Percentiles rank a stretch among this genome's conserved stretches.
Evolutionary conservation across 495 filamentous ascomycete species (phyloP).

Genomic region (Penicillium malachiteum): DNA sequence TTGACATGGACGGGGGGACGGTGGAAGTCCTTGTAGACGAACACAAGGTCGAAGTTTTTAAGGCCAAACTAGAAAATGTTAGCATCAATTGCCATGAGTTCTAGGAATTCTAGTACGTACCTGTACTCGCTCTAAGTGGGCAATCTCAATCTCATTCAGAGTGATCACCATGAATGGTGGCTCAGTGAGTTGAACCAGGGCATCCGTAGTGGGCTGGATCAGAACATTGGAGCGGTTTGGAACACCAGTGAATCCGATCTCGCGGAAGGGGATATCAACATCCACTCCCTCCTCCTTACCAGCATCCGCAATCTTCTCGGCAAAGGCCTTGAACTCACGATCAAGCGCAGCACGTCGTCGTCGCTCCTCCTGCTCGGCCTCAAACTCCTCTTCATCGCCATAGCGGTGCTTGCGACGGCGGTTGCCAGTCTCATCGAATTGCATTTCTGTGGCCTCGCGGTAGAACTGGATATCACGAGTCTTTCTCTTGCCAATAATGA

Average conservation of each 20-base stretch:
- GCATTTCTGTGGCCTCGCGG: slow-evolving; percentile 95
- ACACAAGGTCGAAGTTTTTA: slow-evolving; percentile 98
- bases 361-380: slow-evolving; percentile 96
- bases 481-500: slow-evolving; percentile 98
- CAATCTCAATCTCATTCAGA: slow-evolving; percentile 92
- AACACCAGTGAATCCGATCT: slow-evolving; percentile 95
- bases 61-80: slow-evolving; percentile 76
- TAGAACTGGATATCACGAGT: slow-evolving; percentile 99
- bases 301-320: slow-evolving; percentile 95
- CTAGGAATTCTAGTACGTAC: no score
- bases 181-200: slow-evolving; percentile 95
- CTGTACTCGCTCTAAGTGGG: slow-evolving; percentile 94
- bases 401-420: slow-evolving; percentile 97
- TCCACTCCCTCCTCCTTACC: slow-evolving; percentile 79
- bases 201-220: slow-evolving; percentile 95
- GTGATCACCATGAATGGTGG: slow-evolving; percentile 95
- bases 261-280: slow-evolving; percentile 94
- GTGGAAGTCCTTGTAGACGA: slow-evolving; percentile 95
- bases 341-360: slow-evolving; percentile 87
- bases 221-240: slow-evolving; percentile 92
- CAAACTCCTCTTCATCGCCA: slow-evolving; percentile 98
- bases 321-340: slow-evolving; percentile 91
- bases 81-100: no score
- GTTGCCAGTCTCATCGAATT: slow-evolving; percentile 98
- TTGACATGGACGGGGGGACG: slow-evolving; percentile 89